phyloP scores from a whole-genome alignment of 305 asterid species.

The Fraxinus nigra region DNA sequence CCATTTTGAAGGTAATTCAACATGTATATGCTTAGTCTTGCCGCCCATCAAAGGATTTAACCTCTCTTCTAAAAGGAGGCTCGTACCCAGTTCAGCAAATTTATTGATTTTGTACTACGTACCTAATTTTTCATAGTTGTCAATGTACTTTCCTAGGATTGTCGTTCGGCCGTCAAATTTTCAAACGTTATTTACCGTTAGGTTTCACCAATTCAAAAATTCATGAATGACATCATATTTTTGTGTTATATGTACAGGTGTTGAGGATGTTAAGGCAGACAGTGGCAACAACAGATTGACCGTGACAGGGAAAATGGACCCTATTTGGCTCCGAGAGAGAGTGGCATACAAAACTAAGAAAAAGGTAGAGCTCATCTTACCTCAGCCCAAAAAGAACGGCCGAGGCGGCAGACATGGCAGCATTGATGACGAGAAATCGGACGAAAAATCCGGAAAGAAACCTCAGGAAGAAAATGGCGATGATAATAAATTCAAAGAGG shows the following conservation, averaged over 20 bases:
- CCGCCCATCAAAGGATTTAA: neutral
- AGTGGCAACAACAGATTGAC: slow-evolving; percentile 54
- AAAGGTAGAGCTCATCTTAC: slow-evolving; percentile 73
- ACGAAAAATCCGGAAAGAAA: neutral
- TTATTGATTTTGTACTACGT: neutral
- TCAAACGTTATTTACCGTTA: neutral
- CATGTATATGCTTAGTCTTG: neutral
- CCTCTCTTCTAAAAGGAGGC: neutral
- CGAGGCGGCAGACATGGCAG: slow-evolving; percentile 47
- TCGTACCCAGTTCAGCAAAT: neutral
- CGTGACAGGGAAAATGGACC: slow-evolving; percentile 79
- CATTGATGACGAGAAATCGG: slow-evolving; percentile 14
- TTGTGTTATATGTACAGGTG: slow-evolving; percentile 46
- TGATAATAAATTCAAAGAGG: slow-evolving; percentile 54
- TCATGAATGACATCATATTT: neutral
- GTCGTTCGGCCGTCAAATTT: neutral
- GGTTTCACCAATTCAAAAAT: neutral
- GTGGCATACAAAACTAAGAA: slow-evolving; percentile 65
- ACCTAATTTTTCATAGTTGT: neutral
- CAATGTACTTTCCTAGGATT: neutral
- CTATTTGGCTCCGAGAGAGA: slow-evolving; percentile 64
- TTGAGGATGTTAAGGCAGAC: slow-evolving; percentile 70
- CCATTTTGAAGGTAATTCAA: slow-evolving; percentile 48
- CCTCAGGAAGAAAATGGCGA: neutral
- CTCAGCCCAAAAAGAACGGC: slow-evolving; percentile 61